Evolutionary conservation across 768 basidiomycete species (phyloP).

Genomic region (Russula lepida): DNA sequence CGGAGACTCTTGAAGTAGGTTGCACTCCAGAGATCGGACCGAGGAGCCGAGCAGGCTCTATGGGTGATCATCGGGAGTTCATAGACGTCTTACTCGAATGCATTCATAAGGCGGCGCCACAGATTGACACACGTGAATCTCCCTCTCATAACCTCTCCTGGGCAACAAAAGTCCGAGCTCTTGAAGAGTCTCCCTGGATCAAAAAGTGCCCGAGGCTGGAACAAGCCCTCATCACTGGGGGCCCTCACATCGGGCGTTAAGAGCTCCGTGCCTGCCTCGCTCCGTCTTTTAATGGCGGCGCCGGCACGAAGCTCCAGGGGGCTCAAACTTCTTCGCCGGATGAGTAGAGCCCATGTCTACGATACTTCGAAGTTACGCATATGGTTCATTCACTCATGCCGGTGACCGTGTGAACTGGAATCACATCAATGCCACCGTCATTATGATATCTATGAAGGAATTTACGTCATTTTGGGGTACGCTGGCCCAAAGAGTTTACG

Average conservation of each 20-base stretch:
- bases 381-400: slow-evolving; percentile 46
- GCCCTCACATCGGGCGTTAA: slow-evolving; percentile 32
- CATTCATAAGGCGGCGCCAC: slow-evolving; percentile 4
- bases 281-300: slow-evolving; percentile 31
- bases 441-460: slow-evolving; percentile 45
- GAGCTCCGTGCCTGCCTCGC: slow-evolving; percentile 39
- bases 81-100: slow-evolving; percentile 14
- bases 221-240: slow-evolving; percentile 27
- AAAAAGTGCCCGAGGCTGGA: slow-evolving; percentile 29
- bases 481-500: slow-evolving; percentile 15
- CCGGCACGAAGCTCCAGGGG: slow-evolving; percentile 22
- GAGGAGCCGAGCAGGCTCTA: too few species aligned
- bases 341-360: slow-evolving; percentile 54
- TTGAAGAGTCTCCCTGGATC: slow-evolving; percentile 4
- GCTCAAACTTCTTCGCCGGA: slow-evolving; percentile 32
- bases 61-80: slow-evolving; percentile 14
- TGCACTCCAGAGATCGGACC: too few species aligned
- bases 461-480: slow-evolving; percentile 32
- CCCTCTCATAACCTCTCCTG: slow-evolving; percentile 13
- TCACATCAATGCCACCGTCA: slow-evolving; percentile 52
- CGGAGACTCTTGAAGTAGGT: too few species aligned
- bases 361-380: slow-evolving; percentile 56
- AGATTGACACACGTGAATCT: neutral
- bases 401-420: slow-evolving; percentile 48
- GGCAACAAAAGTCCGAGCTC: neutral